Conservation (phyloP, 192 early-diverging fungal species). For the Gaertneriomyces sp. region DNA sequence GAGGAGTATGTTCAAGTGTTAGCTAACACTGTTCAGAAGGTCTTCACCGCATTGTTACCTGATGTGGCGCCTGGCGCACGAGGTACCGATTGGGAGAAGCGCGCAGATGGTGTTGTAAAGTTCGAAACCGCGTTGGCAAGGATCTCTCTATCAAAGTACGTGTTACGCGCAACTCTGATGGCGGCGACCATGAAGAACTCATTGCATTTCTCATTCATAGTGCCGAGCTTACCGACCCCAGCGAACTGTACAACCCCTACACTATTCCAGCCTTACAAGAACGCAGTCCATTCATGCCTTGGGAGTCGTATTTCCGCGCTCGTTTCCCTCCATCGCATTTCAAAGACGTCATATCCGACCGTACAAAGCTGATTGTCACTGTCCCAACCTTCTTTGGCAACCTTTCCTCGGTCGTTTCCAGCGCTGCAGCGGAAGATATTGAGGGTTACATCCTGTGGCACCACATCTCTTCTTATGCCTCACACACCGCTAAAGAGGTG, state of each 20-base stretch:
- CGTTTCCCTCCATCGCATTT: conserved; percentile 8
- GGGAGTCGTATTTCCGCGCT: conserved; percentile 17
- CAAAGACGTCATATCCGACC: conserved; percentile 1
- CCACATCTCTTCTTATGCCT: neutral
- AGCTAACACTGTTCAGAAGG: conserved; percentile 36
- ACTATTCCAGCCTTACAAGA: conserved; percentile 8
- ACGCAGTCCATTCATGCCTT: conserved; percentile 8
- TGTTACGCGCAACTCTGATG: neutral
- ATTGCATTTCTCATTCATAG: neutral
- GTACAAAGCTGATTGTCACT: conserved; percentile 19
- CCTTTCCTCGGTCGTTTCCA: conserved; percentile 8
- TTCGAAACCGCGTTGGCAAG: conserved; percentile 58
- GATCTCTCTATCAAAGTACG: conserved; percentile 43
- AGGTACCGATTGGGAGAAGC: neutral
- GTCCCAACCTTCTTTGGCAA: conserved; percentile 18
- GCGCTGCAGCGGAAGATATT: conserved; percentile 3
- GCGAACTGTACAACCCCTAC: conserved; percentile 19
- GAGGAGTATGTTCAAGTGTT: conserved; percentile 40
- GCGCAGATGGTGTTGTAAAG: conserved; percentile 48
- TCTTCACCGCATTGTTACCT: conserved; percentile 37
- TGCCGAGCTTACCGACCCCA: conserved; percentile 15
- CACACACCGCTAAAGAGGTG: neutral
- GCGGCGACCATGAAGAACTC: neutral
- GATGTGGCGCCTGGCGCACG: conserved; percentile 9
- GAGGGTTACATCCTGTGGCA: conserved; percentile 30